These are phyloP conservation scores for Suillus paluster DNA, from an alignment of 768 basidiomycete genomes.

Conservation along the genomic window DNA sequence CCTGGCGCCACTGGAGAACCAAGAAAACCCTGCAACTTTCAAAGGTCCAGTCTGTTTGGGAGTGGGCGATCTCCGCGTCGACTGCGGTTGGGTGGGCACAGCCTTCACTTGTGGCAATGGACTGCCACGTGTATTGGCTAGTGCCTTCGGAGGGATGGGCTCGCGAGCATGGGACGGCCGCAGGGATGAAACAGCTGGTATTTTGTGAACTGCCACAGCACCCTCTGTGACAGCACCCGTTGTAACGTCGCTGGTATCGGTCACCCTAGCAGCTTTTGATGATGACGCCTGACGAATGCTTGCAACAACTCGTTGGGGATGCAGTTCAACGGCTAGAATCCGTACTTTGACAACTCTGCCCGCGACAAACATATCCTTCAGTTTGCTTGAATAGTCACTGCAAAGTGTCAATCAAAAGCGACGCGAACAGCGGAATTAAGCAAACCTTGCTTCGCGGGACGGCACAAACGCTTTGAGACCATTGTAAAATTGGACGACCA, in stretches of 20 bases:
- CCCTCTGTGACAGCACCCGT: slow-evolving; percentile 78
- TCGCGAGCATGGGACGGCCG: slow-evolving; percentile 39
- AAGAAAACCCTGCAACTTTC: slow-evolving; percentile 70
- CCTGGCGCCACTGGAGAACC: slow-evolving; percentile 52
- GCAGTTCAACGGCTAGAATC: slow-evolving; percentile 65
- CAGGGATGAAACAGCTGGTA: slow-evolving; percentile 78
- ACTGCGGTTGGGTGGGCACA: neutral
- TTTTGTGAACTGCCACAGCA: slow-evolving; percentile 79
- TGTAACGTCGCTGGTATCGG: slow-evolving; percentile 74
- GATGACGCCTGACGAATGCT: slow-evolving; percentile 83
- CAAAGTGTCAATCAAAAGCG: slow-evolving; percentile 2
- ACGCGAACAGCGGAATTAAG: slow-evolving; percentile 5
- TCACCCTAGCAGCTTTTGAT: slow-evolving; percentile 46
- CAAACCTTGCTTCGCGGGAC: slow-evolving; percentile 79
- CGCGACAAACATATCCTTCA: slow-evolving; percentile 67
- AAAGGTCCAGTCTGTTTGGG: slow-evolving; percentile 37
- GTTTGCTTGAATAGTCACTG: slow-evolving; percentile 64
- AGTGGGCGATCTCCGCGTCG: neutral
- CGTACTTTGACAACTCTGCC: slow-evolving; percentile 88
- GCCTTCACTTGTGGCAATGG: slow-evolving; percentile 67
- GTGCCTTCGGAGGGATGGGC: slow-evolving; percentile 83
- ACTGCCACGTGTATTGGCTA: slow-evolving; percentile 79
- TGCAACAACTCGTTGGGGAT: slow-evolving; percentile 70
- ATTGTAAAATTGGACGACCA: slow-evolving; percentile 91
- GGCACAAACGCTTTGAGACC: slow-evolving; percentile 85